These are phyloP conservation scores for Ascomycota sp. DNA, from an alignment of 2,329 filamentous ascomycete species.

Conservation along the genomic window DNA sequence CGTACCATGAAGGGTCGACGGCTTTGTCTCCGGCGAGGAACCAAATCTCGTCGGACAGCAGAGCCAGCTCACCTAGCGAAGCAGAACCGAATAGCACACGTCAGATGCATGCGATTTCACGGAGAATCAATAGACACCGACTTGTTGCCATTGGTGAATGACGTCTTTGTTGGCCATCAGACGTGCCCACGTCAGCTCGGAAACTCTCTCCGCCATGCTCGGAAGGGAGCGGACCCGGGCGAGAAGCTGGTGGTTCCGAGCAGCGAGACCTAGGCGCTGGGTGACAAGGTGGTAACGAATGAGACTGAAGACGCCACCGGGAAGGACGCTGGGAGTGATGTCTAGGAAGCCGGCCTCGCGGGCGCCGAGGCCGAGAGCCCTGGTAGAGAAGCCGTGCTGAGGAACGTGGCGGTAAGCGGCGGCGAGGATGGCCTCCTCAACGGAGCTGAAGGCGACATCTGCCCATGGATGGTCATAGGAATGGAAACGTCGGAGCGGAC, in stretches of 20 bases:
- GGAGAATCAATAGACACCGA: background rate
- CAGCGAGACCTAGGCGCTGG: slow-evolving; percentile 39
- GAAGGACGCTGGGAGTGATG: slow-evolving; percentile 66
- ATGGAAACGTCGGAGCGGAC: slow-evolving; percentile 35
- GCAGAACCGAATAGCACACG: too few relatives aligned
- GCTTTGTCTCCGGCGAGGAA: slow-evolving; percentile 64
- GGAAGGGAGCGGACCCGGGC: slow-evolving; percentile 7
- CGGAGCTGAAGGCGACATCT: slow-evolving; percentile 39
- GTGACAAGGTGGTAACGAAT: slow-evolving; percentile 57
- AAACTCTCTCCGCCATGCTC: slow-evolving; percentile 43
- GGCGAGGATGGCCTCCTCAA: slow-evolving; percentile 59
- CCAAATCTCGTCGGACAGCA: slow-evolving; percentile 81
- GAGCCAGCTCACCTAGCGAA: slow-evolving; percentile 59
- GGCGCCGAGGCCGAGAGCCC: slow-evolving; percentile 56
- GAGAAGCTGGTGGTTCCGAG: slow-evolving; percentile 18
- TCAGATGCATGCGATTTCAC: slow-evolving; percentile 25
- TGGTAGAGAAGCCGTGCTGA: slow-evolving; percentile 58
- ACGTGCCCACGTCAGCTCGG: slow-evolving; percentile 53
- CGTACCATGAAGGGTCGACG: slow-evolving; percentile 79
- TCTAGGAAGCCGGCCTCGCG: slow-evolving; percentile 72
- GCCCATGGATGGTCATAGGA: slow-evolving; percentile 46
- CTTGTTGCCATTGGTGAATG: slow-evolving; percentile 52
- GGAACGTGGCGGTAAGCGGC: slow-evolving; percentile 67
- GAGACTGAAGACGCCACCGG: slow-evolving; percentile 61
- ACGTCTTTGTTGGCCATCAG: slow-evolving; percentile 55